Base-by-base conservation (phyloP, 768 basidiomycete species). In the Filobasidium floriforme region DNA sequence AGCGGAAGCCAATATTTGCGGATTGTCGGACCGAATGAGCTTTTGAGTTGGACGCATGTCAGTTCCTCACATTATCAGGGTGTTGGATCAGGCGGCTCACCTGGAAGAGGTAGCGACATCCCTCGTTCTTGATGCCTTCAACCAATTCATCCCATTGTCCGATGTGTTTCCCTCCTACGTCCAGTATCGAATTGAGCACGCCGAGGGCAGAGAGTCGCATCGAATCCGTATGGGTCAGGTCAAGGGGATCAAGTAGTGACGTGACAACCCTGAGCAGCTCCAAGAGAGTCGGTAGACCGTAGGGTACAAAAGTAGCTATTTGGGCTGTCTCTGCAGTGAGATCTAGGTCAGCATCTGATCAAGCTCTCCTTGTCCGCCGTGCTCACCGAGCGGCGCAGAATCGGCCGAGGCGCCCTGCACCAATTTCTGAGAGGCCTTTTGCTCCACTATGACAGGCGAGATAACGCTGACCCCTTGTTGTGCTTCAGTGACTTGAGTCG, bases 41-140 rank as follows among this genome's bases (percentile, higher is more conserved):
- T 80, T 68, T 43, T 11, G 41, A 43, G 9, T 49, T 12, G 3
- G 18, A 22, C 22, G 12, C 26, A 37, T 40, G 59, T 67, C 44
- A 69, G 64, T 29, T 11, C 26, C 18, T 15, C 51, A 26, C 14
- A 28, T n/a, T 37, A 37, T 37, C 9, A 41, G n/a, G 6, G 14
- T 40, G 10, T 28, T 43, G 11, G n/a, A 41, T 14, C 12, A 41
- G n/a, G 14, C 19, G 15, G 26, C 75, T 55, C 12, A 78, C 77
- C 70, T 96, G 93, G 83, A 99, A 97, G 40, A 99, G 85, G 75
- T 89, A 92, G 80, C 94, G 93, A 83, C 94, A 98, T 0, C 90
- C 92, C 59, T 88, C 83, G 75, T 99, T 94, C 15, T 89, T 80
- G 41, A 97, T 82, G 63, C 97, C 85, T 29, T 83, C 81, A 60